Percentiles rank a stretch among this genome's conserved stretches.
These are phyloP conservation scores for Grosmannia huntii DNA, from an alignment of 2,329 filamentous ascomycete genomes.

Conservation along the genomic window DNA sequence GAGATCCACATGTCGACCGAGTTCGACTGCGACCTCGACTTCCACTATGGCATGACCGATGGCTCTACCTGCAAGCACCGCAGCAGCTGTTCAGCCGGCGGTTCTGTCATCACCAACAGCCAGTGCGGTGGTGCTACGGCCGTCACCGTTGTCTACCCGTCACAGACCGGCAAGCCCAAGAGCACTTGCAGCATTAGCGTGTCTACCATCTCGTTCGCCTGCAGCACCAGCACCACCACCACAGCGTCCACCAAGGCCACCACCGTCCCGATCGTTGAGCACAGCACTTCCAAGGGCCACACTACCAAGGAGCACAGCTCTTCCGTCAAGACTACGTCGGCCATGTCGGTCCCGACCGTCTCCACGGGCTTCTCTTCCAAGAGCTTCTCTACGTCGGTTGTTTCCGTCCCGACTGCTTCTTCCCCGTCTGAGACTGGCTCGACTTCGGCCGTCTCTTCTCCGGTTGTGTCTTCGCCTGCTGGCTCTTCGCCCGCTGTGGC, in stretches of 20 bases:
- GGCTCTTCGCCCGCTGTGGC: neutral
- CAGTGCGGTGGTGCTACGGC: slow-evolving; percentile 87
- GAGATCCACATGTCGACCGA: slow-evolving; percentile 61
- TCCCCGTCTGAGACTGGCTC: neutral
- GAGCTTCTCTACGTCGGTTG: neutral
- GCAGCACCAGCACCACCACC: slow-evolving; percentile 25
- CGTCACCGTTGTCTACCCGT: slow-evolving; percentile 57
- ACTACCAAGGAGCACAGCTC: slow-evolving; percentile 5
- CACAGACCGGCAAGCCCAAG: slow-evolving; percentile 43
- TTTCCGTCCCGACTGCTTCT: neutral
- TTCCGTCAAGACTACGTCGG: neutral
- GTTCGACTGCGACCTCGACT: slow-evolving; percentile 67
- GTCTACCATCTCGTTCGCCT: slow-evolving; percentile 66
- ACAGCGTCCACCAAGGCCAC: slow-evolving; percentile 1
- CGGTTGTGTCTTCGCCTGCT: neutral
- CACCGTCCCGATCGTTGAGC: neutral
- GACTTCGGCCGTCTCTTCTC: neutral
- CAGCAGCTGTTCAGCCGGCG: slow-evolving; percentile 50
- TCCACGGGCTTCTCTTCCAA: neutral
- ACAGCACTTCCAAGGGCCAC: slow-evolving; percentile 5
- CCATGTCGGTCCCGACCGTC: no score
- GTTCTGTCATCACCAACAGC: slow-evolving; percentile 62
- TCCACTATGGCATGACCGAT: slow-evolving; percentile 79
- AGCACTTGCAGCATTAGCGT: slow-evolving; percentile 58
- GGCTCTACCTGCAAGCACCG: slow-evolving; percentile 72